phyloP scores from a whole-genome alignment of 2,329 filamentous ascomycete genomes.

The Aspergillus cejpii region DNA sequence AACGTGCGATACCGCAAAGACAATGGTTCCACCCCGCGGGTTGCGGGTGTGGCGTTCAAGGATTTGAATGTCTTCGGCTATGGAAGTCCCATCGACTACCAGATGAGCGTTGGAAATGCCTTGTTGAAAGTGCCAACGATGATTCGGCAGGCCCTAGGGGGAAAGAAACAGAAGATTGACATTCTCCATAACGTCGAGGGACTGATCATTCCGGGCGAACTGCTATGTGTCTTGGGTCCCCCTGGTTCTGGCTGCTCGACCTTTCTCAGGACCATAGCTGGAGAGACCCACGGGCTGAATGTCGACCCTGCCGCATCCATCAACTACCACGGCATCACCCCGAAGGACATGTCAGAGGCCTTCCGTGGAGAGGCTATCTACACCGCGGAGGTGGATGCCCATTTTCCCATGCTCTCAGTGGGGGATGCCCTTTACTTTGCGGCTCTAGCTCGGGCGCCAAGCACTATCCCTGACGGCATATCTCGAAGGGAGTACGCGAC shows the following conservation, averaged over 20 bases:
- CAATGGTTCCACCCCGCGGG: background rate
- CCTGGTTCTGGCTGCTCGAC: constrained; percentile 60
- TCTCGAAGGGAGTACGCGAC: constrained; percentile 27
- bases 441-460: constrained; percentile 52
- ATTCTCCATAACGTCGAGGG: constrained; percentile 58
- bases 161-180: constrained; percentile 17
- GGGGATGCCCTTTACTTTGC: constrained; percentile 69
- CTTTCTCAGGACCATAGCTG: constrained; percentile 71
- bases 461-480: constrained; percentile 9
- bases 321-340: constrained; percentile 65
- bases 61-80: constrained; percentile 4
- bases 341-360: constrained; percentile 55
- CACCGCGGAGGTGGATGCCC: constrained; percentile 45
- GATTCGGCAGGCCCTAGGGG: background rate
- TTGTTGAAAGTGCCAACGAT: constrained; percentile 2
- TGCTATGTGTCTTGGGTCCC: constrained; percentile 46
- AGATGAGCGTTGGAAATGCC: constrained; percentile 9
- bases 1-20: background rate
- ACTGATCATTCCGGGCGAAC: constrained; percentile 47
- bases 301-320: constrained; percentile 62
- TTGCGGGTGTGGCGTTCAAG: background rate
- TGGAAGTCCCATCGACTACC: constrained; percentile 7
- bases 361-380: constrained; percentile 57
- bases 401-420: constrained; percentile 53
- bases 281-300: constrained; percentile 70